Evolutionary conservation across 2,329 filamentous ascomycete genomes (phyloP), one percentile per base, ranked within the genome.

Genomic region (Pseudogymnoascus sp.): DNA sequence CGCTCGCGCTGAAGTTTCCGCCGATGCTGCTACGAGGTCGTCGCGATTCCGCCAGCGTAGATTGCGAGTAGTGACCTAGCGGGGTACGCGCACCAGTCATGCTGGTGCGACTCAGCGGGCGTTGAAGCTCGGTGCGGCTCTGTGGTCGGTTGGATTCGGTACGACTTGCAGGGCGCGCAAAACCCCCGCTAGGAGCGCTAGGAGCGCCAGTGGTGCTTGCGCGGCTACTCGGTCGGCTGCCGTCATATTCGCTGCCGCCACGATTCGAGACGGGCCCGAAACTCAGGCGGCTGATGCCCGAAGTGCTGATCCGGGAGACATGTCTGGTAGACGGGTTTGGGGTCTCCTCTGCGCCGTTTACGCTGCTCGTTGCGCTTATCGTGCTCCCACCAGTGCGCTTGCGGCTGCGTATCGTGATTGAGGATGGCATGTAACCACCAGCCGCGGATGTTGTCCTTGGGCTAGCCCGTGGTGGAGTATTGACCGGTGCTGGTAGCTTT

Each of bases 401-500:
- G 65, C 82, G 82, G 67, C 83, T 85, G 58, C 90, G 84, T 69
- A 86, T 78, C 28, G 83, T 85, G 66, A 85, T 77, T 57, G 79
- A 79, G 3, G 82, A 75, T 48, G 83, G 82, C 56, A 84, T 72
- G n/a, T 65, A 68, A 33, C 67, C 68, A 23, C 75, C 75, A 23
- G 74, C 67, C 10, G 74, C 67, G 3, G 75, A 77, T 1, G 28
- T 61, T 60, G 73, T 71, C 59, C 89, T 82, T 19, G 92, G 90
- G n/a, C 91, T 95, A 3, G 82, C 81, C 55, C 86, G 84, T 15
- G 92, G 90, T 3, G 92, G 91, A 0, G 88, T 94, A 59, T 78
- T 80, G 6, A 83, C 80, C 2, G 92, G 90, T 1, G 88, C 90
- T 2, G 94, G 94, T 18, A 99, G 82, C 74, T 94, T 96, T 37